These are phyloP conservation scores for Sporobolomyces pararoseus DNA, from an alignment of 768 basidiomycete genomes.

Conservation along the genomic window DNA sequence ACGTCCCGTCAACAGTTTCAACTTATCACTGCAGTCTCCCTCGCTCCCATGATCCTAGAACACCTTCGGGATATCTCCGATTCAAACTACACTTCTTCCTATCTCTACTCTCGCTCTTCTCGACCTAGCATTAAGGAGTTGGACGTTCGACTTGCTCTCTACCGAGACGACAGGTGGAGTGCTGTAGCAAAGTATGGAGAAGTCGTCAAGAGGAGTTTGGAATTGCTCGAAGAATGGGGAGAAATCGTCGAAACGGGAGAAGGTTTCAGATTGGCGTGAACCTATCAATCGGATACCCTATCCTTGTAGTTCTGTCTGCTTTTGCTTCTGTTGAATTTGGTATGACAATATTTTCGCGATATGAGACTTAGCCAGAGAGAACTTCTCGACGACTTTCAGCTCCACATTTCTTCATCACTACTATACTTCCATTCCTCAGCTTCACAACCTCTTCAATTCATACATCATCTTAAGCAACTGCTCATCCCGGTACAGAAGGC, in stretches of 20 bases:
- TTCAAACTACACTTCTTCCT: neutral
- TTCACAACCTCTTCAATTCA: too few relatives aligned
- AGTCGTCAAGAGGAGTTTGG: neutral
- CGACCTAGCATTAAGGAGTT: neutral
- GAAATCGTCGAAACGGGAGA: neutral
- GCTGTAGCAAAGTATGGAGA: constrained; percentile 9
- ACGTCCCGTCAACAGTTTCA: neutral
- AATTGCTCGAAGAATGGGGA: neutral
- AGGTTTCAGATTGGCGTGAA: constrained; percentile 6
- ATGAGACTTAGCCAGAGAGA: too few relatives aligned
- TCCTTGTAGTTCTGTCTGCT: too few relatives aligned
- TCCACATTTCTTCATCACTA: too few relatives aligned
- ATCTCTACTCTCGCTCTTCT: neutral
- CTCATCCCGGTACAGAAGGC: too few relatives aligned
- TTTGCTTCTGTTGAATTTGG: too few relatives aligned
- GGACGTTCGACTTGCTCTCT: neutral
- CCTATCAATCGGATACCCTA: too few relatives aligned
- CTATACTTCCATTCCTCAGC: too few relatives aligned
- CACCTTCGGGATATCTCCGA: neutral
- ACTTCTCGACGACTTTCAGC: too few relatives aligned
- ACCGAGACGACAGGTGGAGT: constrained; percentile 3
- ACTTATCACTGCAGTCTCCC: constrained; percentile 10
- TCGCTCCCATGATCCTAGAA: constrained; percentile 7
- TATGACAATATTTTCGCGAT: too few relatives aligned
- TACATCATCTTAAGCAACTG: too few relatives aligned